Evolutionary conservation across 1,284 basidiomycete genomes (phyloP).

Genomic region (Garcileccinum viscosum): DNA sequence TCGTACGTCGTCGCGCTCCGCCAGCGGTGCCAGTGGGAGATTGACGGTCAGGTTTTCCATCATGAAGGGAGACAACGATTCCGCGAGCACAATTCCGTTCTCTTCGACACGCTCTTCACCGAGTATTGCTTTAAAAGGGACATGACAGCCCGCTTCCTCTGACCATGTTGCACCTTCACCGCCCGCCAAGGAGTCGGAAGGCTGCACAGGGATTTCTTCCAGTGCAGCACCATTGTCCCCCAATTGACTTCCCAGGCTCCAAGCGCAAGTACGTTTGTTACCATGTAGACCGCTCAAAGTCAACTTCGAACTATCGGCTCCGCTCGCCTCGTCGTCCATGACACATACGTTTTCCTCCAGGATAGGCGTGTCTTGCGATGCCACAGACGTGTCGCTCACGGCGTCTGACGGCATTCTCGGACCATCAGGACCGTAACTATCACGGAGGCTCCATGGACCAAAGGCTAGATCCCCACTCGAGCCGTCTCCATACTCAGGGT

Average conservation of each 20-base stretch:
- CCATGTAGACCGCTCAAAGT: background rate
- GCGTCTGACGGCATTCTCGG: background rate
- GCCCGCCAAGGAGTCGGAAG: background rate
- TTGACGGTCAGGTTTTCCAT: slow-evolving; percentile 16
- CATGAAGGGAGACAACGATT: background rate
- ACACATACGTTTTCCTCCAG: background rate
- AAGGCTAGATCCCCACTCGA: background rate
- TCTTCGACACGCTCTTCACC: background rate
- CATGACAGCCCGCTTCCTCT: background rate
- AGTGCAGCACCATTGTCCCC: background rate
- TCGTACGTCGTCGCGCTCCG: background rate
- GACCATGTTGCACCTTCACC: background rate
- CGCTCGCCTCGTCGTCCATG: background rate
- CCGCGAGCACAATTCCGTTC: background rate
- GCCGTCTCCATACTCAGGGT: background rate
- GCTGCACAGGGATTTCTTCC: background rate
- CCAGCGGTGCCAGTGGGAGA: slow-evolving; percentile 16
- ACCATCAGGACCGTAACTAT: background rate
- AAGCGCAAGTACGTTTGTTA: background rate
- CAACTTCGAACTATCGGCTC: background rate
- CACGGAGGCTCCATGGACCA: background rate
- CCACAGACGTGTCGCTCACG: background rate
- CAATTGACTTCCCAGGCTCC: background rate
- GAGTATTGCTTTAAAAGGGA: background rate
- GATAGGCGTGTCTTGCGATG: background rate